Evolutionary conservation across 129 eudicot species (phyloP).

Genomic region (Flaveria bidentis): DNA sequence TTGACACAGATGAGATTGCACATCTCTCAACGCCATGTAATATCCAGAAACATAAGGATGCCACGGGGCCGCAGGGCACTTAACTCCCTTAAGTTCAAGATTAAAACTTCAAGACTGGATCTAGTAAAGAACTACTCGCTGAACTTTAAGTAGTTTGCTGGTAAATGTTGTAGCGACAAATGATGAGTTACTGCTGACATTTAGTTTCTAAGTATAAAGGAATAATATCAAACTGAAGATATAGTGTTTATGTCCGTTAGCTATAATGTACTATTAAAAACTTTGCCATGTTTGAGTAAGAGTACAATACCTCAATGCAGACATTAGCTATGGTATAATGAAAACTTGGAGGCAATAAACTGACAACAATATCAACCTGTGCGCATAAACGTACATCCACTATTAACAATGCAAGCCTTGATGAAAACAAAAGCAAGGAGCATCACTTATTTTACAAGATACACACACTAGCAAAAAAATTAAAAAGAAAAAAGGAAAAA

Average conservation of each 20-base stretch:
- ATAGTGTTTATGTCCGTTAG: neutral
- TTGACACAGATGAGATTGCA: neutral
- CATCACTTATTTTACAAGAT: slow-evolving; percentile 5
- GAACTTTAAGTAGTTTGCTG: neutral
- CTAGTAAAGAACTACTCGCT: slow-evolving; percentile 9
- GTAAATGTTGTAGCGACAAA: neutral
- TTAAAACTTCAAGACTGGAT: neutral
- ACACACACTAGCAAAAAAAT: neutral
- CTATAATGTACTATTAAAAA: neutral
- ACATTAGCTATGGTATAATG: slow-evolving; percentile 70
- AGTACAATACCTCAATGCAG: slow-evolving; percentile 70
- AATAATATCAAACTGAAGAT: slow-evolving; percentile 4
- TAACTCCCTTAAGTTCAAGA: slow-evolving; percentile 10
- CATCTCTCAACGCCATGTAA: slow-evolving; percentile 1
- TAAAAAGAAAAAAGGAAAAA: neutral
- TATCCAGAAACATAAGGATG: slow-evolving; percentile 4
- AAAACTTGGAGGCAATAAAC: slow-evolving; percentile 90
- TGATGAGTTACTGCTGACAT: slow-evolving; percentile 6
- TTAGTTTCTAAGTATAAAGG: neutral
- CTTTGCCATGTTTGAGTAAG: slow-evolving; percentile 13
- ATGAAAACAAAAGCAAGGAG: slow-evolving; percentile 20
- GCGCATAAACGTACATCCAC: slow-evolving; percentile 24
- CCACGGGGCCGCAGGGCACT: neutral
- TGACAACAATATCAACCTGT: slow-evolving; percentile 92
- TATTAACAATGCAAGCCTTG: slow-evolving; percentile 13